Evolutionary conservation across 345 rosid genomes (phyloP).

Genomic region (Ceriops zippeliana): DNA sequence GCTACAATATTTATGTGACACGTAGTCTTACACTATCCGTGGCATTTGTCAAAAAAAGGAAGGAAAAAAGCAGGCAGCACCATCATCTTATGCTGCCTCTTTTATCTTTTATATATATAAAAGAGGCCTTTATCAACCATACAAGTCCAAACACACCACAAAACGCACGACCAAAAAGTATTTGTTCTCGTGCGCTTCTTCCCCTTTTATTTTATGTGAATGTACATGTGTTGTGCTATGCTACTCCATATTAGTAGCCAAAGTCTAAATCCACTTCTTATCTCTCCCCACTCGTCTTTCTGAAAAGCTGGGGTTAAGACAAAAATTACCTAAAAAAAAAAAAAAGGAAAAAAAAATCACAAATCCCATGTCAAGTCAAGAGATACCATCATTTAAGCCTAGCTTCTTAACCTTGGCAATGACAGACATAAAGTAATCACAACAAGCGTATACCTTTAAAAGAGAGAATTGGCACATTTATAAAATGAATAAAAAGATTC

Average conservation of each 20-base stretch:
- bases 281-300: neutral
- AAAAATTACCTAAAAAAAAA: too few relatives aligned
- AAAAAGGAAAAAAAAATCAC: neutral
- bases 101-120: neutral
- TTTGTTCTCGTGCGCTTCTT: conserved; percentile 11
- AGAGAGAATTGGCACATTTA: neutral
- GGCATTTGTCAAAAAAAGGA: conserved; percentile 4
- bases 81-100: conserved; percentile 19
- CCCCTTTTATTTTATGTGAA: neutral
- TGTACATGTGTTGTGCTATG: too few relatives aligned
- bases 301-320: neutral
- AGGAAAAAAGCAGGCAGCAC: neutral
- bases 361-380: conserved; percentile 17
- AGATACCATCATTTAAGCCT: conserved; percentile 14
- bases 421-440: conserved; percentile 25
- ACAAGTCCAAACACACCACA: conserved; percentile 7
- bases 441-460: conserved; percentile 3
- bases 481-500: conserved; percentile 12
- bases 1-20: conserved; percentile 6
- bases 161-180: neutral
- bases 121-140: conserved; percentile 4
- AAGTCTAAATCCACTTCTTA: conserved; percentile 6
- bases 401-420: conserved; percentile 17
- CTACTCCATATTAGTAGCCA: conserved; percentile 1
- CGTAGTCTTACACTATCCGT: conserved; percentile 3